Base-by-base conservation (phyloP, 2,329 filamentous ascomycete species). In the Tolypocladium ophioglossoides region DNA sequence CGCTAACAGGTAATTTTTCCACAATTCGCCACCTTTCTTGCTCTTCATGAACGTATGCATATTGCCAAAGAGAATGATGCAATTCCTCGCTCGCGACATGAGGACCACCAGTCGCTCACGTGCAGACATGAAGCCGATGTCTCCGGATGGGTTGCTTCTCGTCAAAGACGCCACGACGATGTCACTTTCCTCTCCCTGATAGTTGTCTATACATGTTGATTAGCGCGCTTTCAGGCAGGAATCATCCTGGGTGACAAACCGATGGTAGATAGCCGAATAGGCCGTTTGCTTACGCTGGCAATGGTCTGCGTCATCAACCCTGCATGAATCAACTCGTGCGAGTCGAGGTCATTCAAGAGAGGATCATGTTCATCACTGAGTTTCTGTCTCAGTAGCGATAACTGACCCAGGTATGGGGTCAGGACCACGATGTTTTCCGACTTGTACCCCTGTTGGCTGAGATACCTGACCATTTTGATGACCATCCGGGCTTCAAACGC, bases 161-260 rank as follows among this genome's bases (percentile, higher is more conserved):
- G 85, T 88, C 12, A 91, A 66, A 0, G 83, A 86, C 0, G 73
- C 79, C 9, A 91, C 78, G 0, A 90, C 83, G 18, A 91, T 85
- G 1, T 90, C 81, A 38, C 80, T 83, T 58, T 91, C 87, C 62
- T 91, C 87, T 1, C 87, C 86, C 64, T 91, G 87, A 55, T 87
- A 91, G 57, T 91, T 91, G 57, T 91, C 86, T 85, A 22, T 2
- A 3, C 0, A 10, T 20, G 22, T 59, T 22, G 52, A 34, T 18
- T 18, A 30, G 14, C n/a, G 2, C 22, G 8, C 20, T 22, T 4
- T 16, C 5, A 39, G 2, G 10, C 9, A n/a, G 24, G 52, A 39
- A 8, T 5, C 1, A 34, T 27, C n/a, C n/a, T n/a, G n/a, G n/a
- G n/a, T n/a, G 34, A 64, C 78, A 64, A 67, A 86, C 84, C 84